phyloP scores from a whole-genome alignment of 2,329 filamentous ascomycete genomes.

The Sporothrix pseudoabietina region DNA sequence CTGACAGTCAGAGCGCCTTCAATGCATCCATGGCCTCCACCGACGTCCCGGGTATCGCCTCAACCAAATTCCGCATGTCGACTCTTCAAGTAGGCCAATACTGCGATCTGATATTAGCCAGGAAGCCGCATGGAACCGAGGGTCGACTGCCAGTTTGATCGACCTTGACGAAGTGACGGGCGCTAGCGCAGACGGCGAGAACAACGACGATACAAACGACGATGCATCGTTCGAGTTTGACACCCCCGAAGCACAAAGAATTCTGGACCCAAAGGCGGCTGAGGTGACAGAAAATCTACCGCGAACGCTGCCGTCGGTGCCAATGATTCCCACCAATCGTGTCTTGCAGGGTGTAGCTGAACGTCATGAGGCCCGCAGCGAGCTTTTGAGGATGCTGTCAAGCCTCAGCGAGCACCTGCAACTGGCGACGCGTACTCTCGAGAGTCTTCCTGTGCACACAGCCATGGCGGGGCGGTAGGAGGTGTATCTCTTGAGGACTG shows the following conservation, averaged over 20 bases:
- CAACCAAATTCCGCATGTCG: too few species aligned
- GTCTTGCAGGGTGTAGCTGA: constrained; percentile 48
- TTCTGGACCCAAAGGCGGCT: too few species aligned
- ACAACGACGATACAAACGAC: not conserved
- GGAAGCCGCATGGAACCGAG: not conserved
- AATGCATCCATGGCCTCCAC: constrained; percentile 48
- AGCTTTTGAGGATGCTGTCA: constrained; percentile 42
- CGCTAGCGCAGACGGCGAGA: not conserved
- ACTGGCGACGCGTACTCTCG: constrained; percentile 39
- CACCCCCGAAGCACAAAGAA: not conserved
- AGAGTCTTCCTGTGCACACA: constrained; percentile 38
- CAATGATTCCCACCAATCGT: constrained; percentile 46
- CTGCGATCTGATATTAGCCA: not conserved
- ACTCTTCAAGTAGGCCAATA: too few species aligned
- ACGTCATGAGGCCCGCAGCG: constrained; percentile 40
- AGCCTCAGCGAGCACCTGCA: constrained; percentile 42
- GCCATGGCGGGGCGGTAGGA: not conserved
- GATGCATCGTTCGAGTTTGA: constrained; percentile 54
- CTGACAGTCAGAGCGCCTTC: constrained; percentile 44
- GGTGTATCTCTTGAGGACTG: not conserved
- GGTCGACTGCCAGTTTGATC: not conserved
- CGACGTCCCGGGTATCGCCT: constrained; percentile 43
- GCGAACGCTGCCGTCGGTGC: not conserved
- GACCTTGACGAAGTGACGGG: not conserved
- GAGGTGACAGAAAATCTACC: not conserved